Evolutionary conservation across 2,329 filamentous ascomycete species (phyloP).

Genomic region (Apiospora phragmitis): DNA sequence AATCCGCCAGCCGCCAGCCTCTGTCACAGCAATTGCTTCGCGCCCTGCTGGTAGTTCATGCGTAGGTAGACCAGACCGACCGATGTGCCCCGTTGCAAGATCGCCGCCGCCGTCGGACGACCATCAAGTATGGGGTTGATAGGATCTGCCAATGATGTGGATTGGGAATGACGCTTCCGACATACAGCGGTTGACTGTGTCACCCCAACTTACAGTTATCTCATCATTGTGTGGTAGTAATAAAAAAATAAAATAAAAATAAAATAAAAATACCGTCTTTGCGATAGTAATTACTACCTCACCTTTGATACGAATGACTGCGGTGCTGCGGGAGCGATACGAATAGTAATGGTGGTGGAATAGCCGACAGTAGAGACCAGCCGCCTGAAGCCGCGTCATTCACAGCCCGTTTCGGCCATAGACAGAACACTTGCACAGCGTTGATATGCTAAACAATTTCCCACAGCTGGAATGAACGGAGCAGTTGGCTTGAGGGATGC

Average conservation of each 20-base stretch:
- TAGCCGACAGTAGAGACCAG: background rate
- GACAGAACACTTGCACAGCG: background rate
- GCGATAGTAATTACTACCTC: background rate
- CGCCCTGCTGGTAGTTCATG: constrained; percentile 26
- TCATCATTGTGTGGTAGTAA: background rate
- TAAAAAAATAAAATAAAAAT: no score
- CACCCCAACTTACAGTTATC: background rate
- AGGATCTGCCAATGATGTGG: constrained; percentile 25
- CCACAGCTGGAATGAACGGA: constrained; percentile 2
- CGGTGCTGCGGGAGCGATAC: background rate
- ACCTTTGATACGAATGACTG: background rate
- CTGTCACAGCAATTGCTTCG: constrained; percentile 31
- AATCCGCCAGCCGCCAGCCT: constrained; percentile 21
- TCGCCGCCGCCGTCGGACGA: constrained; percentile 26
- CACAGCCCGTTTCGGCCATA: background rate
- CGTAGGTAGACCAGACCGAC: constrained; percentile 10
- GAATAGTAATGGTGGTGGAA: background rate
- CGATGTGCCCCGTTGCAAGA: constrained; percentile 18
- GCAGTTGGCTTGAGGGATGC: background rate
- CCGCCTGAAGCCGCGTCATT: background rate
- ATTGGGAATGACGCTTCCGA: constrained; percentile 16
- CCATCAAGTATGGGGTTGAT: constrained; percentile 20
- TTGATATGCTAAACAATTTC: background rate
- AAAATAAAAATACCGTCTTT: no score
- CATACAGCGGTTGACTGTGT: background rate